A percentile compares a stretch with the other conserved stretches of the same genome.
These are phyloP conservation scores for Termitomyces bulborhizus DNA, from an alignment of 768 basidiomycete species.

Conservation along the genomic window DNA sequence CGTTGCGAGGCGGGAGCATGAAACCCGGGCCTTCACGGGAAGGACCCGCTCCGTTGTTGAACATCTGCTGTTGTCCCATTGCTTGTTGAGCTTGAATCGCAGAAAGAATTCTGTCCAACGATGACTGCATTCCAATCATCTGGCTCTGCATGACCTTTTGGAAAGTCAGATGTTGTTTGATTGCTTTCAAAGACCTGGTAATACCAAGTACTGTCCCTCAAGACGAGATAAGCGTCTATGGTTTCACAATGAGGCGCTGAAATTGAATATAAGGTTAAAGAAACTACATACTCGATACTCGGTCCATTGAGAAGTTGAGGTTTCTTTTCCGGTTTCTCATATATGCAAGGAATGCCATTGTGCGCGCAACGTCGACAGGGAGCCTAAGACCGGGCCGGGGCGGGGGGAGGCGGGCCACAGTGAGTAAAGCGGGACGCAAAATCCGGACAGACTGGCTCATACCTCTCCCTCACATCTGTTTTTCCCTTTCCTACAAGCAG, in stretches of 20 bases:
- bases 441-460: constrained; percentile 26
- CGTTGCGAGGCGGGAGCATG: constrained; percentile 31
- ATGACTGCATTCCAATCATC: constrained; percentile 92
- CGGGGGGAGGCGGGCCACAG: constrained; percentile 60
- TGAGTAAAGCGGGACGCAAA: constrained; percentile 43
- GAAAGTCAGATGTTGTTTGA: neutral
- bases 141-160: constrained; percentile 84
- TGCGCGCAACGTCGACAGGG: constrained; percentile 88
- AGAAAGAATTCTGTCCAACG: constrained; percentile 74
- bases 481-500: constrained; percentile 86
- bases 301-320: constrained; percentile 52
- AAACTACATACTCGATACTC: constrained; percentile 61
- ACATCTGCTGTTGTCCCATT: constrained; percentile 28
- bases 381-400: constrained; percentile 75
- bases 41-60: constrained; percentile 26
- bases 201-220: constrained; percentile 80
- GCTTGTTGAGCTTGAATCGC: constrained; percentile 47
- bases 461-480: constrained; percentile 94
- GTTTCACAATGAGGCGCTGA: constrained; percentile 21
- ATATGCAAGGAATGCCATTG: constrained; percentile 74
- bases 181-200: constrained; percentile 10
- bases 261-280: neutral
- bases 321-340: constrained; percentile 92
- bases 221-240: constrained; percentile 68
- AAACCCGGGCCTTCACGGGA: constrained; percentile 26